phyloP scores from a whole-genome alignment of 2,329 filamentous ascomycete species.

The Pseudopyricularia cyperi region DNA sequence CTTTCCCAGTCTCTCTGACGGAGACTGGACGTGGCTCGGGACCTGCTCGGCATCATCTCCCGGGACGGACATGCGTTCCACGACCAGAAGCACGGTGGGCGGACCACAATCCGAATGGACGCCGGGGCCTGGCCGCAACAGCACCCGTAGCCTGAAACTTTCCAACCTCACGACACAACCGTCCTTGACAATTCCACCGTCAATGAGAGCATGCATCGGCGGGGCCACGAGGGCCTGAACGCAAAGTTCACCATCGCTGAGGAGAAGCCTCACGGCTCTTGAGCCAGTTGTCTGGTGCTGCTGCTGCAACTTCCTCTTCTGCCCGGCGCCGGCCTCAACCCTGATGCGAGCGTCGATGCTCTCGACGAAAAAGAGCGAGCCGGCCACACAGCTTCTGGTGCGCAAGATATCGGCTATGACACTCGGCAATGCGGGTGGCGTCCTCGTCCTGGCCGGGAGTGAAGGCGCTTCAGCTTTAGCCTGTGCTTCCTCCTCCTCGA shows the following conservation, averaged over 20 bases:
- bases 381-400: conserved; percentile 31
- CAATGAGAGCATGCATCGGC: conserved; percentile 33
- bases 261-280: conserved; percentile 30
- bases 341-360: conserved; percentile 17
- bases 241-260: conserved; percentile 39
- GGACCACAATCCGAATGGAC: not conserved
- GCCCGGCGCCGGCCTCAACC: not conserved
- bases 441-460: not conserved
- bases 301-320: not conserved
- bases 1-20: not conserved
- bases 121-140: not conserved
- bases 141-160: conserved; percentile 19
- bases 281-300: not conserved
- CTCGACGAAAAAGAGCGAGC: conserved; percentile 36
- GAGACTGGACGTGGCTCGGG: not conserved
- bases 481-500: not conserved
- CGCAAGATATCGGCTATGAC: conserved; percentile 34
- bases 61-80: not conserved
- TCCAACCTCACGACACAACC: conserved; percentile 37
- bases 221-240: conserved; percentile 37
- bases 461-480: not conserved
- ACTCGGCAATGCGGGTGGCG: not conserved
- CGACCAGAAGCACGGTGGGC: not conserved
- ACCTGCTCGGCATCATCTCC: not conserved
- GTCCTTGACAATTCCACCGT: conserved; percentile 27